Evolutionary conservation across 2,329 filamentous ascomycete genomes (phyloP), one percentile per base, ranked within the genome.

Genomic region (Diaporthe caulivora): DNA sequence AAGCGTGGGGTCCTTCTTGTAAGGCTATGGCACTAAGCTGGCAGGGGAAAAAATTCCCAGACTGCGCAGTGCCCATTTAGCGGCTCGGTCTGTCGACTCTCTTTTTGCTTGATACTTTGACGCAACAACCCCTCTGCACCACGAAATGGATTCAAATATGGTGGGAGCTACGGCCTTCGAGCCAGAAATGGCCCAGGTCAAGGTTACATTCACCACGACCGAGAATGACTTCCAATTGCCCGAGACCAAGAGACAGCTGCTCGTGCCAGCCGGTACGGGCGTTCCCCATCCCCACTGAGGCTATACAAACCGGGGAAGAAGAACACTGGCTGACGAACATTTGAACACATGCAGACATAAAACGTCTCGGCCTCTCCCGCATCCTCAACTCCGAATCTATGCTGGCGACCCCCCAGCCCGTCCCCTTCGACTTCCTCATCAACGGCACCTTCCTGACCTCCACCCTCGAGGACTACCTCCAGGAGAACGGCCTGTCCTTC

Each of bases 401-500:
- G 88, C 91, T 93, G 82, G 87, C 88, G 80, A 92, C 90, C 58
- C 80, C 87, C 37, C 84, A 86, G 15, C 91, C 94, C 17, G 88
- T 95, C 60, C 94, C 94, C 24, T 93, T 99, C 84, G 97, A 99
- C 84, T 98, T 99, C 86, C 90, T 99, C 78, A 92, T 97, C 84
- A 97, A 98, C 83, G 97, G 97, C 82, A 92, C 93, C 80, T 98
- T 97, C 83, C 90, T 99, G 68, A 93, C 94, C 75, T 94, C 95
- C 34, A 95, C 94, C 24, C 90, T 99, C 77, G 94, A 98, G 81
- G 94, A 98, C 80, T 98, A 97, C 84, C 91, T 99, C 74, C 92
- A 92, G 21, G 87, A 92, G 75, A 94, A 97, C 80, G 96, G 96
- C 65, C 92, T 98, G 75, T 98, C 95, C 26, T 90, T 95, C 54